These are phyloP conservation scores for Psilocybe tampanensis DNA, from an alignment of 768 basidiomycete species.

Conservation along the genomic window DNA sequence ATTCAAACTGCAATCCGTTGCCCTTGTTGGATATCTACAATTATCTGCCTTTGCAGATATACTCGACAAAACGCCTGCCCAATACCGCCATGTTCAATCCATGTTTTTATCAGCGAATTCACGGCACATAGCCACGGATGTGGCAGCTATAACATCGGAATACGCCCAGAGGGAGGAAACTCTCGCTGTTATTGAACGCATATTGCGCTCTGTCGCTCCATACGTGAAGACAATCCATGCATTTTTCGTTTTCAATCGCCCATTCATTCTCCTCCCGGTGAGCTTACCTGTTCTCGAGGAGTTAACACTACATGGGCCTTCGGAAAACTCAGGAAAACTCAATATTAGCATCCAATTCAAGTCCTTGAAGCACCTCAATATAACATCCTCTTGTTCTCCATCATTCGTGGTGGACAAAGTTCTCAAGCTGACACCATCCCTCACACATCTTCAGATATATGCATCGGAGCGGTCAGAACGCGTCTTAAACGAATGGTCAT, in stretches of 20 bases:
- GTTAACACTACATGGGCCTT: conserved; percentile 22
- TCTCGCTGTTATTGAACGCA: conserved; percentile 18
- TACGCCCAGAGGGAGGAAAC: conserved; percentile 15
- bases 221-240: conserved; percentile 21
- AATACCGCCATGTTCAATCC: conserved; percentile 17
- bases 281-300: conserved; percentile 20
- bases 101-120: conserved; percentile 24
- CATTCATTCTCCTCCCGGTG: conserved; percentile 24
- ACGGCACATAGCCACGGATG: conserved; percentile 16
- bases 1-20: conserved; percentile 31
- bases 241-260: conserved; percentile 24
- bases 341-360: conserved; percentile 11
- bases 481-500: conserved; percentile 15
- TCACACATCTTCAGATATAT: conserved; percentile 20
- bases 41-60: conserved; percentile 28
- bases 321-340: conserved; percentile 12
- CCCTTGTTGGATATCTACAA: conserved; percentile 28
- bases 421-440: conserved; percentile 14
- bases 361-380: conserved; percentile 17
- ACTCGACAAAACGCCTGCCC: conserved; percentile 21
- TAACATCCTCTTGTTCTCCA: conserved; percentile 20
- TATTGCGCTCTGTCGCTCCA: conserved; percentile 18
- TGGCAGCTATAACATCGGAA: conserved; percentile 18
- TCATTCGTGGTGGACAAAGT: conserved; percentile 17
- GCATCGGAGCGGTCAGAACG: conserved; percentile 20